Base-by-base conservation (phyloP, 805 yeast species). In the Metschnikowia similis region DNA sequence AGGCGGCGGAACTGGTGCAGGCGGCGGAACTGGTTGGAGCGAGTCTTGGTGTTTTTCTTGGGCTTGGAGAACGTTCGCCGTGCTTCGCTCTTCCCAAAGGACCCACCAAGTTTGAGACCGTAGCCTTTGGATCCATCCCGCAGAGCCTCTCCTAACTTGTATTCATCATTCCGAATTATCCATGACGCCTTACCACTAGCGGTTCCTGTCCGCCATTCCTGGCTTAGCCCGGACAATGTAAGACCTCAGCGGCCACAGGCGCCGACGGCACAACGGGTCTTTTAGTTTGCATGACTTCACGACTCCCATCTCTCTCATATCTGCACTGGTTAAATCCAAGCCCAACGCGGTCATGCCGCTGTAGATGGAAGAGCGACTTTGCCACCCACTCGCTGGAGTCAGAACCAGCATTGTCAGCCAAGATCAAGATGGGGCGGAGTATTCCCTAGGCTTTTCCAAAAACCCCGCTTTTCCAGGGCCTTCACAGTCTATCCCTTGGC, bases 71-170 rank as follows among this genome's bases (percentile, higher is more conserved):
- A 94, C 76, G 94, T 94, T 60, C 87, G 99, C 74, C 85, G 99
- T 69, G 97, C 99, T n/a, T 86, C 96, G 10, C 75, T 92, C 67
- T 94, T 94, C 94, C 99, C 99, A 67, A 87, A 99, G 77, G 99
- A 94, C 72, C 99, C 99, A 58, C 84, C 75, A 70, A 85, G 99
- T 76, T 77, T 94, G 65, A 83, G 87, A 67, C 99, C 99, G 77
- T 87, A 38, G 36, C 32, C 30, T 13, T 7, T 6, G 21, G 32
- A 41, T 41, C 13, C 7, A 41, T 43, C 34, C 14, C 10, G 27
- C 28, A n/a, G n/a, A n/a, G n/a, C n/a, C n/a, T n/a, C n/a, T n/a
- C n/a, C n/a, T n/a, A 32, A 21, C 26, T 9, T 26, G 29, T 41
- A 14, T 10, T 39, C 36, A 41, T 30, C 37, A 41, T 27, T 44